A percentile compares a stretch with the other conserved stretches of the same genome.
Conservation (phyloP, 306 rosid genomes). For the Gastrolobium villosum region DNA sequence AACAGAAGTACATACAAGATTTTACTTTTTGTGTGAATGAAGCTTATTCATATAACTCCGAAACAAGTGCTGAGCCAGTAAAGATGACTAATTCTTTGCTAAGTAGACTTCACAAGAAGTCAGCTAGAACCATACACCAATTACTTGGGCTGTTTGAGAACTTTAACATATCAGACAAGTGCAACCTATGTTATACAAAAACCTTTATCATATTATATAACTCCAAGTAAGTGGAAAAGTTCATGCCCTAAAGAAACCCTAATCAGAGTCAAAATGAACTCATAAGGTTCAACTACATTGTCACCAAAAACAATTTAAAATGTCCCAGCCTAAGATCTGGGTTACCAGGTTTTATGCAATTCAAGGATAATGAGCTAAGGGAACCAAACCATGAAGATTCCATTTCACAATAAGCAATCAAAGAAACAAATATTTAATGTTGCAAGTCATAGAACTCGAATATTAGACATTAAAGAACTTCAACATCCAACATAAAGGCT, state of each 20-base stretch:
- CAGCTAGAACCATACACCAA: slow-evolving; percentile 43
- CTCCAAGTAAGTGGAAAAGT: slow-evolving; percentile 3
- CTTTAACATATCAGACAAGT: slow-evolving; percentile 31
- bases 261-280: slow-evolving; percentile 18
- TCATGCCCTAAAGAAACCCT: slow-evolving; percentile 38
- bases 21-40: slow-evolving; percentile 14
- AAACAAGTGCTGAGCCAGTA: slow-evolving; percentile 27
- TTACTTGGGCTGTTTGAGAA: slow-evolving; percentile 30
- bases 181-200: slow-evolving; percentile 20
- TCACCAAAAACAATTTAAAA: slow-evolving; percentile 22
- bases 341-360: slow-evolving; percentile 32
- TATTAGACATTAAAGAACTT: slow-evolving; percentile 18
- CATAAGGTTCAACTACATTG: slow-evolving; percentile 14
- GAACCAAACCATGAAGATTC: slow-evolving; percentile 19
- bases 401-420: slow-evolving; percentile 31
- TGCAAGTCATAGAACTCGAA: slow-evolving; percentile 17
- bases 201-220: slow-evolving; percentile 7
- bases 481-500: slow-evolving; percentile 36
- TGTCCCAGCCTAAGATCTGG: slow-evolving; percentile 25
- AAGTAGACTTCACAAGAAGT: slow-evolving; percentile 35
- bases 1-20: slow-evolving; percentile 12
- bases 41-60: slow-evolving; percentile 12
- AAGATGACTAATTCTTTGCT: slow-evolving; percentile 27
- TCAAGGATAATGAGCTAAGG: slow-evolving; percentile 34
- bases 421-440: slow-evolving; percentile 29